Percentiles rank a stretch among this genome's conserved stretches.
phyloP scores from a whole-genome alignment of 306 rosid genomes.

The Aeschynomene evenia region DNA sequence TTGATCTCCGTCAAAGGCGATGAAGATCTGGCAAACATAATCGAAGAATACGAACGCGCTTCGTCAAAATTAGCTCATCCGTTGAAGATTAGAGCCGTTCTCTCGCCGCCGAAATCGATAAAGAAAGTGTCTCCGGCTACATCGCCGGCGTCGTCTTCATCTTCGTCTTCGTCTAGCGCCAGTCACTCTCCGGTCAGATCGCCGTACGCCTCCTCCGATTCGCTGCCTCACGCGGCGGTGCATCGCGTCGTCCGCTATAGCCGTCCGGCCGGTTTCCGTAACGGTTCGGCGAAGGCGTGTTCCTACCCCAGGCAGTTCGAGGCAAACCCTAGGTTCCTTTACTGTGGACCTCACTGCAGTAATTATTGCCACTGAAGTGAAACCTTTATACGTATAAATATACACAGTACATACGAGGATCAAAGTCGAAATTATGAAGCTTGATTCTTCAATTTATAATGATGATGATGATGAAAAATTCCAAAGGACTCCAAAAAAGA shows the following conservation, averaged over 20 bases:
- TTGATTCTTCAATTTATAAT: not conserved
- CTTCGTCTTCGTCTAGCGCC: constrained; percentile 38
- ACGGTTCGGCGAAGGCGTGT: constrained; percentile 37
- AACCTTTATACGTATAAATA: not conserved
- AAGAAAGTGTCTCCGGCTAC: constrained; percentile 52
- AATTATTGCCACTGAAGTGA: constrained; percentile 39
- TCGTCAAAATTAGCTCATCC: constrained; percentile 46
- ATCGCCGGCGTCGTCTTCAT: constrained; percentile 49
- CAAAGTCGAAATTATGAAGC: not conserved
- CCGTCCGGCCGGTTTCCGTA: constrained; percentile 18
- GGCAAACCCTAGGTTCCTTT: constrained; percentile 39
- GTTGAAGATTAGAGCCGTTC: constrained; percentile 66
- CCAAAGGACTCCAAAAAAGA: not conserved
- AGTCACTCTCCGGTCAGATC: constrained; percentile 43
- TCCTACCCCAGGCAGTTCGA: constrained; percentile 34
- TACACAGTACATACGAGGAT: constrained; percentile 19
- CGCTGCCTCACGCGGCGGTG: constrained; percentile 30
- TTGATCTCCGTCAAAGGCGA: constrained; percentile 67
- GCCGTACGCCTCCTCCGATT: constrained; percentile 38
- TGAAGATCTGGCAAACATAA: constrained; percentile 66
- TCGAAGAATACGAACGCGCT: constrained; percentile 70
- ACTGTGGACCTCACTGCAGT: constrained; percentile 34
- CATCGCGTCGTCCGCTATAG: constrained; percentile 18
- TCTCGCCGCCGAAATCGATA: constrained; percentile 50
- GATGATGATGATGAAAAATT: constrained; percentile 22